Evolutionary conservation across 2,329 filamentous ascomycete species (phyloP), one percentile per base, ranked within the genome.

Genomic region (Tothia fuscella): DNA sequence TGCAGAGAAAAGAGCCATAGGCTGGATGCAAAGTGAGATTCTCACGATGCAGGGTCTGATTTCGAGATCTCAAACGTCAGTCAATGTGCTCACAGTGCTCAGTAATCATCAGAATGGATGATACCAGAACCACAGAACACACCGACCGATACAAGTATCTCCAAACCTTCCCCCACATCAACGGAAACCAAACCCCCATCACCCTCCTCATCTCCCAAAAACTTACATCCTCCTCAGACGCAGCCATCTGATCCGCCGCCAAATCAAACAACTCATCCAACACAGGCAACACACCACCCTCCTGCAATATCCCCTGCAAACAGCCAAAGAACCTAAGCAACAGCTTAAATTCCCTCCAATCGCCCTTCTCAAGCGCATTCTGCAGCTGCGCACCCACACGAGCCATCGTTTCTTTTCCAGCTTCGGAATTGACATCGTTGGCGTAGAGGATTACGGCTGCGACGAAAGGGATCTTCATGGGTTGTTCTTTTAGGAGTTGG

Each of bases 391-490:
- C 65, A 2, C 72, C 71, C 32, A 80, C 67, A 50, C 74, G 76
- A 39, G 65, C 69, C 50, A 96, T 67, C 16, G 93, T 67, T 48
- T 86, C 76, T 28, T 71, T 70, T 24, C 81, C 75, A 26, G 93
- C 70, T 50, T 91, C 82, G 4, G 81, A 70, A 56, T 85, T 86
- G 52, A 82, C 65, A 20, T 76, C 74, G 64, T 96, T 95, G 49
- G 80, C 74, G 43, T 86, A 74, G 44, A 94, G 71, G 32, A 93
- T 73, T 12, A 89, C 79, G 16, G 83, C 85, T 7, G 88, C 87
- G 28, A 93, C 73, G 57, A 95, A 96, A 0, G 91, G 89, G n/a
- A 87, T 93, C 69, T 96, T 96, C 61, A 98, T 80, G 1, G 91
- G 91, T 64, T 98, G 91, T 64, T 98, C 91, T 26, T 85, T 59